Conservation (phyloP, 2,329 filamentous ascomycete genomes). For the Dissoconium aciculare region DNA sequence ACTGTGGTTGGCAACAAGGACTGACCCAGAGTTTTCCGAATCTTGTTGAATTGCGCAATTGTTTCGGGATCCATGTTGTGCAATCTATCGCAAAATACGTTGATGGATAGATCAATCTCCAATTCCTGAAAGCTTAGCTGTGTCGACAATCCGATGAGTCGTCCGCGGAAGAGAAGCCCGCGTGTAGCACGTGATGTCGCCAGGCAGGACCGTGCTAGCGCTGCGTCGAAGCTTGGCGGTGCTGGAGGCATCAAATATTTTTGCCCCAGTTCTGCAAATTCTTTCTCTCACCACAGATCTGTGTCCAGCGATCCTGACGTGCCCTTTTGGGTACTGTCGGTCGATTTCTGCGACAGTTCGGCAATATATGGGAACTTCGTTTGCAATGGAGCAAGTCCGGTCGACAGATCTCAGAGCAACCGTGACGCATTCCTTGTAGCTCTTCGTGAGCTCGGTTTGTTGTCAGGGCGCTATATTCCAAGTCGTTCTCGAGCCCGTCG, state of each 20-base stretch:
- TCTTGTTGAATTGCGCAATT: constrained; percentile 87
- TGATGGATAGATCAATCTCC: no score
- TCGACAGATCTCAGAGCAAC: constrained; percentile 89
- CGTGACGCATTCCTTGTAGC: constrained; percentile 29
- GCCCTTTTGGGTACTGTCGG: constrained; percentile 42
- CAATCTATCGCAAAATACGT: no score
- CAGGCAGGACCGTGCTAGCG: no score
- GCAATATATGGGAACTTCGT: constrained; percentile 63
- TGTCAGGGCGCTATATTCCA: constrained; percentile 71
- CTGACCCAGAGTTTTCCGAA: constrained; percentile 77
- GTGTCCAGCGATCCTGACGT: constrained; percentile 67
- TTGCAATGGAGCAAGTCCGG: constrained; percentile 66
- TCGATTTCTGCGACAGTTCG: constrained; percentile 74
- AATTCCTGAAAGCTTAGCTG: no score
- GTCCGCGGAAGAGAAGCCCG: constrained; percentile 1
- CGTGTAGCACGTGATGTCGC: no score
- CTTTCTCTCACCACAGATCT: constrained; percentile 50
- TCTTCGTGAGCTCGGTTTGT: constrained; percentile 52
- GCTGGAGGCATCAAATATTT: constrained; percentile 7
- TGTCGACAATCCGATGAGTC: constrained; percentile 2
- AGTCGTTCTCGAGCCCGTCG: constrained; percentile 78
- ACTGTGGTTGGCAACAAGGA: constrained; percentile 78
- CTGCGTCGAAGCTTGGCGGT: no score
- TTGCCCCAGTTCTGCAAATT: constrained; percentile 5
- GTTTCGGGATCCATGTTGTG: constrained; percentile 40